These are phyloP conservation scores for Sclerotinia trifoliorum DNA, from an alignment of 2,329 filamentous ascomycete species.

Conservation along the genomic window DNA sequence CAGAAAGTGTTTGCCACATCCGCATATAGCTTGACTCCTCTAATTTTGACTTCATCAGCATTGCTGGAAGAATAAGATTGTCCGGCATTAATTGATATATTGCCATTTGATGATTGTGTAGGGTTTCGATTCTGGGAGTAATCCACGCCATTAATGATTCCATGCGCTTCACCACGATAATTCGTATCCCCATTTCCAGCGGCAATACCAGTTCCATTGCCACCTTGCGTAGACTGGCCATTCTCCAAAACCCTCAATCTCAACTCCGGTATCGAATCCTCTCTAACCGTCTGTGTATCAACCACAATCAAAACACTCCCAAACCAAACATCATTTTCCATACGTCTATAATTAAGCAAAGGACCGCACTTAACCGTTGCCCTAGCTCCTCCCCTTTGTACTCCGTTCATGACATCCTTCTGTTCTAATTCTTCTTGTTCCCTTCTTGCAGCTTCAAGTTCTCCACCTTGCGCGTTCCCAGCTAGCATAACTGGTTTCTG, in stretches of 20 bases:
- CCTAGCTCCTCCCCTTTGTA: constrained; percentile 32
- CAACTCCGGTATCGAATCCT: constrained; percentile 56
- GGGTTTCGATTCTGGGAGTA: constrained; percentile 36
- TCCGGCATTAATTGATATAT: background rate
- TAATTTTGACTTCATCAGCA: constrained; percentile 45
- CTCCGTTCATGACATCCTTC: constrained; percentile 15
- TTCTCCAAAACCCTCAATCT: constrained; percentile 45
- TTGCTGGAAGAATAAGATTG: background rate
- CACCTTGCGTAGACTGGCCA: constrained; percentile 26
- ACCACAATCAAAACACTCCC: constrained; percentile 85
- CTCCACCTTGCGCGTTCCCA: constrained; percentile 28
- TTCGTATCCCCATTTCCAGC: constrained; percentile 18
- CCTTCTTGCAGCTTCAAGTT: constrained; percentile 16
- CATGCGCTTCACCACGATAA: constrained; percentile 28
- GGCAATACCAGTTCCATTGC: constrained; percentile 30
- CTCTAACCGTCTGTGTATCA: constrained; percentile 61
- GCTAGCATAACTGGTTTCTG: constrained; percentile 49
- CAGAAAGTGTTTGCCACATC: constrained; percentile 78
- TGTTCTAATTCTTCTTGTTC: constrained; percentile 20
- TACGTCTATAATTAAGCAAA: constrained; percentile 74
- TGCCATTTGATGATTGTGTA: background rate
- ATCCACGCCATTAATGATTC: constrained; percentile 37
- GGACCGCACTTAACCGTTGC: constrained; percentile 69
- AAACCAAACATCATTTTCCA: constrained; percentile 69
- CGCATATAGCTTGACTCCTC: constrained; percentile 62